Percentiles rank a stretch among this genome's conserved stretches.
These are phyloP conservation scores for Glycine soja DNA, from an alignment of 306 rosid species.

Conservation along the genomic window DNA sequence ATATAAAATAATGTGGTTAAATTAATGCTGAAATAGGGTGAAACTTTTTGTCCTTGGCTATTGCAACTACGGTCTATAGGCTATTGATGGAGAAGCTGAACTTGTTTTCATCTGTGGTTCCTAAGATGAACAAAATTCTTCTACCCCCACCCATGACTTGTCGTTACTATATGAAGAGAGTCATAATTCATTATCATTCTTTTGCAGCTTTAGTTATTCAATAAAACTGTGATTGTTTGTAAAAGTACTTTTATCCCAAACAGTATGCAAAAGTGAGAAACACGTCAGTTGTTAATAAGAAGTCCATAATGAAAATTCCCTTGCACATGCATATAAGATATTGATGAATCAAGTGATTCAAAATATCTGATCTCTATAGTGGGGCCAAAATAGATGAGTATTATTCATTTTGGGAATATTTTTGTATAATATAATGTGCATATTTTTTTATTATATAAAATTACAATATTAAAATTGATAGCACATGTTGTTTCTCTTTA, in stretches of 20 bases:
- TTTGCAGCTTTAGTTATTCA: conserved; percentile 47
- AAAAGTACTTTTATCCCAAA: conserved; percentile 19
- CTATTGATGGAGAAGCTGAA: conserved; percentile 38
- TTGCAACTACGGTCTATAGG: conserved; percentile 2
- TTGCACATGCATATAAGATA: background rate
- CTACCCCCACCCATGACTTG: conserved; percentile 23
- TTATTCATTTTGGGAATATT: background rate
- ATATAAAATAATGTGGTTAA: background rate
- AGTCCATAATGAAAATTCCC: background rate
- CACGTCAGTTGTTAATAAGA: conserved; percentile 5
- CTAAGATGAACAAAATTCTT: conserved; percentile 36
- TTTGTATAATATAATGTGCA: too few relatives aligned
- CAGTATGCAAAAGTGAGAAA: background rate
- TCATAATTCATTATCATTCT: conserved; percentile 17
- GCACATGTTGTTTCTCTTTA: too few relatives aligned
- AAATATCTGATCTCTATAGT: background rate
- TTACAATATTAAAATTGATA: too few relatives aligned
- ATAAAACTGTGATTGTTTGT: conserved; percentile 37
- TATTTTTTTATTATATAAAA: too few relatives aligned
- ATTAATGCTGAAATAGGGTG: background rate
- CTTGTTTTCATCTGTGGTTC: conserved; percentile 33
- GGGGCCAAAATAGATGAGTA: background rate
- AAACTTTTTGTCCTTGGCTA: conserved; percentile 3
- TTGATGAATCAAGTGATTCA: background rate
- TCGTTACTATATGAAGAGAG: conserved; percentile 39